phyloP scores from a whole-genome alignment of 768 basidiomycete species.

The Cystoderma amianthinum region DNA sequence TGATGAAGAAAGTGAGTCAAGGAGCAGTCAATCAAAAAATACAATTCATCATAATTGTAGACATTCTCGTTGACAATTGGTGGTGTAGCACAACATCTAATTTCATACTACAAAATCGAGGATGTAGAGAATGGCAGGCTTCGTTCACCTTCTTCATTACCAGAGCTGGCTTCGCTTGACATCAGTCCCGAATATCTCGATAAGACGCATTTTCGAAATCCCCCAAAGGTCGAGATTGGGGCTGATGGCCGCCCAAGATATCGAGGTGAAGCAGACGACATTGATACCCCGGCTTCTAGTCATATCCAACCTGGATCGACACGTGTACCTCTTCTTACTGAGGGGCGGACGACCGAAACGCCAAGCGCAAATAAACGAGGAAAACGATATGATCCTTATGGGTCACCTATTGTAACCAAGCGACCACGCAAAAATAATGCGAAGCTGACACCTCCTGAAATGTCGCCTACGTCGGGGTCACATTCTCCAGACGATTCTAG shows the following conservation, averaged over 20 bases:
- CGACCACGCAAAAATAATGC: conserved; percentile 30
- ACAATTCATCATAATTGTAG: conserved; percentile 30
- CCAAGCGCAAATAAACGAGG: conserved; percentile 23
- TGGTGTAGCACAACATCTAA: conserved; percentile 85
- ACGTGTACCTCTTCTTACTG: conserved; percentile 42
- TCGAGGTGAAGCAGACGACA: conserved; percentile 76
- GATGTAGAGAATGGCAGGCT: conserved; percentile 88
- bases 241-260: conserved; percentile 79
- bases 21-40: no score
- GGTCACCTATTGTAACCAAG: conserved; percentile 19
- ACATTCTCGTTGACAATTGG: conserved; percentile 87
- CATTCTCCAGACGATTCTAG: no score
- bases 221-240: conserved; percentile 83
- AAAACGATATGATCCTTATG: conserved; percentile 39
- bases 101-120: conserved; percentile 90
- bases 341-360: conserved; percentile 32
- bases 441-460: conserved; percentile 13
- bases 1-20: conserved; percentile 91
- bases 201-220: conserved; percentile 86
- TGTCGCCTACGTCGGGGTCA: conserved; percentile 9
- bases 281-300: conserved; percentile 38
- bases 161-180: conserved; percentile 80
- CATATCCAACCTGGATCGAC: conserved; percentile 16
- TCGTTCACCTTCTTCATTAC: conserved; percentile 79
- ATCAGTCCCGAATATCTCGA: conserved; percentile 87